Evolutionary conservation across 345 rosid species (phyloP).

Genomic region (Populus ilicifolia): DNA sequence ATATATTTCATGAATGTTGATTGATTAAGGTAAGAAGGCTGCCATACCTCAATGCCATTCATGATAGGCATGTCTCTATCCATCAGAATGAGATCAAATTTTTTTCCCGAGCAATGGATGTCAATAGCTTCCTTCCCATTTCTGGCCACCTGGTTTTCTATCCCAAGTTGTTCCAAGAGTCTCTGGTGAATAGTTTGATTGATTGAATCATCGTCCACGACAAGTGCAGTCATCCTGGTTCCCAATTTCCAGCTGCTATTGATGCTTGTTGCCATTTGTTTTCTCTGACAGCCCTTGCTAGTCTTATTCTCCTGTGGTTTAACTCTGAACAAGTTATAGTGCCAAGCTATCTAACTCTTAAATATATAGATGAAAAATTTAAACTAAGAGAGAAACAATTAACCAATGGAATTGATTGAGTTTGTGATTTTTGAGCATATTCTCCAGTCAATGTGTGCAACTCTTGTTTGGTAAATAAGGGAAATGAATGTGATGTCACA

Average conservation of each 20-base stretch:
- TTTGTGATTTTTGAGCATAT: not conserved
- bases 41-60: constrained; percentile 71
- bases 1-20: too few relatives aligned
- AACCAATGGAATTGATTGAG: not conserved
- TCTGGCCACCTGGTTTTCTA: constrained; percentile 38
- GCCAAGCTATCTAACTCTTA: not conserved
- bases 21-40: too few relatives aligned
- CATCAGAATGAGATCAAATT: constrained; percentile 78
- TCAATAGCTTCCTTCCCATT: constrained; percentile 81
- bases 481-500: constrained; percentile 10
- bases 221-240: constrained; percentile 41
- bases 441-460: not conserved
- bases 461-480: not conserved
- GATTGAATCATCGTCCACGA: constrained; percentile 58
- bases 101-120: constrained; percentile 47
- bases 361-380: not conserved
- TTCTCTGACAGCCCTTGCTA: not conserved
- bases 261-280: not conserved
- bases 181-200: constrained; percentile 48
- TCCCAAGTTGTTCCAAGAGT: constrained; percentile 50
- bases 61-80: constrained; percentile 87
- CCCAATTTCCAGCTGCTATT: not conserved
- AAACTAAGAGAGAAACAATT: not conserved
- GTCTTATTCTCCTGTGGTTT: not conserved
- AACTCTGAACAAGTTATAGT: not conserved